phyloP scores from a whole-genome alignment of 163 green algal species.

The Scenedesmus sp. region DNA sequence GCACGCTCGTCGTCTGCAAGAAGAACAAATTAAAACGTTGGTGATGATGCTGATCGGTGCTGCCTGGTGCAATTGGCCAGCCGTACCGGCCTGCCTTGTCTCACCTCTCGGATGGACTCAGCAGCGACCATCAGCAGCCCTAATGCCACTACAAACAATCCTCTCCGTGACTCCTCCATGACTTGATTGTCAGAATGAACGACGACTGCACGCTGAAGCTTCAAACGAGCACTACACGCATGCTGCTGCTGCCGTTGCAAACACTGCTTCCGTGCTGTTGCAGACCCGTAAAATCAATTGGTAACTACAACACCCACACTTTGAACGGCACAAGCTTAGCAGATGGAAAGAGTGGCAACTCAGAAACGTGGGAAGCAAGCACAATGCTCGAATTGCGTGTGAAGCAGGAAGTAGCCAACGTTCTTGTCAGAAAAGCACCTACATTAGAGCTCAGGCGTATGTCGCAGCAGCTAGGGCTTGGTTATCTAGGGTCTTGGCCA shows the following conservation, averaged over 20 bases:
- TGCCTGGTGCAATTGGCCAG: background rate
- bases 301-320: background rate
- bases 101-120: slow-evolving; percentile 24
- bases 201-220: background rate
- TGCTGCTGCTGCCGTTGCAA: background rate
- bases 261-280: background rate
- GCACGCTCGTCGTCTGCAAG: background rate
- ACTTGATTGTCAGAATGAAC: background rate
- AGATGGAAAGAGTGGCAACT: background rate
- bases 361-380: background rate
- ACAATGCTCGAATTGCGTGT: background rate
- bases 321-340: background rate
- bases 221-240: background rate
- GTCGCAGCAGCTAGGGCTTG: background rate
- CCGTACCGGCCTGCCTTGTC: slow-evolving; percentile 6
- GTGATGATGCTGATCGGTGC: background rate
- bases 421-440: no score
- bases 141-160: background rate
- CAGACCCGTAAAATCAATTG: background rate
- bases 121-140: background rate
- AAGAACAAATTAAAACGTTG: background rate
- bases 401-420: background rate
- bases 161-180: background rate
- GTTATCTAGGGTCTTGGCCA: background rate
- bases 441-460: no score